Percentiles rank a stretch among this genome's conserved stretches.
Evolutionary conservation across 2,329 filamentous ascomycete genomes (phyloP).

Genomic region (Colletotrichum lindemuthianum): DNA sequence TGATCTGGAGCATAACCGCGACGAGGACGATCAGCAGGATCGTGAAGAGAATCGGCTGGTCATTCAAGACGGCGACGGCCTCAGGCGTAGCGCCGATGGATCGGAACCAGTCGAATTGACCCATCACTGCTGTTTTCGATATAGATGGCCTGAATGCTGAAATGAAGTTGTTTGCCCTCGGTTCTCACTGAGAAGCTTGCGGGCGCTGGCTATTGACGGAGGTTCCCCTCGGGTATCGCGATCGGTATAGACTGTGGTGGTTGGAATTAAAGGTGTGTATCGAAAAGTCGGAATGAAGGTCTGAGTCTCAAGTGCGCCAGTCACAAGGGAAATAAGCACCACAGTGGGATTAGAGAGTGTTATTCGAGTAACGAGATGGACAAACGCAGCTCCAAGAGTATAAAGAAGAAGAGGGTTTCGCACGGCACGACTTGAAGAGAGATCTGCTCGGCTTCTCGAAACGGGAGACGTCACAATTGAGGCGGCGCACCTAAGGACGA

Average conservation of each 20-base stretch:
- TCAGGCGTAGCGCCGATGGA: slow-evolving; percentile 67
- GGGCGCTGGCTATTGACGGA: neutral
- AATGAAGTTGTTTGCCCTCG: neutral
- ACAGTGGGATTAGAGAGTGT: slow-evolving; percentile 28
- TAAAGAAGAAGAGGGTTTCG: slow-evolving; percentile 11
- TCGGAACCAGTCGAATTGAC: slow-evolving; percentile 66
- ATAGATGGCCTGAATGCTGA: neutral
- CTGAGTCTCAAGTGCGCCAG: slow-evolving; percentile 37
- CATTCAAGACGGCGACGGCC: slow-evolving; percentile 69
- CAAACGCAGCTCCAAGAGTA: slow-evolving; percentile 31
- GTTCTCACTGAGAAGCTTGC: neutral
- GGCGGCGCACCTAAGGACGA: slow-evolving; percentile 35
- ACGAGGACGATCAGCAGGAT: slow-evolving; percentile 65
- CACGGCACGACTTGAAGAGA: slow-evolving; percentile 18
- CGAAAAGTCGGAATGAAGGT: slow-evolving; percentile 30
- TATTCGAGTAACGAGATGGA: slow-evolving; percentile 25
- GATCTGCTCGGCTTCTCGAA: slow-evolving; percentile 39
- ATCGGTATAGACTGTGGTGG: slow-evolving; percentile 24
- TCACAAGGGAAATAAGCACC: slow-evolving; percentile 33
- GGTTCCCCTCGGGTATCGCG: slow-evolving; percentile 9
- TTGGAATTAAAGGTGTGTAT: slow-evolving; percentile 27
- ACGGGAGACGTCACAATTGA: slow-evolving; percentile 41
- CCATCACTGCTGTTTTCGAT: slow-evolving; percentile 47
- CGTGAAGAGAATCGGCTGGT: slow-evolving; percentile 68
- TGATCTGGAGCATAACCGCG: slow-evolving; percentile 55